Percentiles rank a stretch among this genome's conserved stretches.
These are phyloP conservation scores for Teratosphaeria destructans DNA, from an alignment of 2,329 filamentous ascomycete species.

Conservation along the genomic window DNA sequence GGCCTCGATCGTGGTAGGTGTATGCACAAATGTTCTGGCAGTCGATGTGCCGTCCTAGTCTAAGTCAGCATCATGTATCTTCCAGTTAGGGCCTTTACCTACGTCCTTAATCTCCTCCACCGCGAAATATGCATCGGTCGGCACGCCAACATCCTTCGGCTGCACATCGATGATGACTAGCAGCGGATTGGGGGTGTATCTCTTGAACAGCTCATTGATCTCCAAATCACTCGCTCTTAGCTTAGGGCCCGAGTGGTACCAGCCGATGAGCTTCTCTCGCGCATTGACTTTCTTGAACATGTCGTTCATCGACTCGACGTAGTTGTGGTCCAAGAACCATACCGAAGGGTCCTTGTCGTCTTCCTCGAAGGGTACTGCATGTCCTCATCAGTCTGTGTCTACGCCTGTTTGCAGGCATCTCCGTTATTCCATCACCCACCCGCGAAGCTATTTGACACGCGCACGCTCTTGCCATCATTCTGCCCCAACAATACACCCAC, in stretches of 20 bases:
- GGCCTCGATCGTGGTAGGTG: constrained; percentile 94
- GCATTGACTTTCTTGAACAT: constrained; percentile 99
- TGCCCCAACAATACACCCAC: constrained; percentile 91
- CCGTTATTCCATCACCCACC: constrained; percentile 45
- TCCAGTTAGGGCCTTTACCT: constrained; percentile 3
- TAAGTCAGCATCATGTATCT: constrained; percentile 14
- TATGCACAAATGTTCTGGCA: constrained; percentile 95
- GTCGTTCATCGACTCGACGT: constrained; percentile 98
- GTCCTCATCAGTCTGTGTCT: not conserved
- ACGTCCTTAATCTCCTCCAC: constrained; percentile 99
- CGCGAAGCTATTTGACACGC: constrained; percentile 98
- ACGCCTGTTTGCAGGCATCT: not conserved
- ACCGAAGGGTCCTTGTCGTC: constrained; percentile 97
- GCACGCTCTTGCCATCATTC: constrained; percentile 90
- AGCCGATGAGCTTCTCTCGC: constrained; percentile 95
- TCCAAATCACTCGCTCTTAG: constrained; percentile 91
- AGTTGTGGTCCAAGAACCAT: constrained; percentile 99
- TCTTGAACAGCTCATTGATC: constrained; percentile 99
- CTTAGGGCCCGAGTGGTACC: constrained; percentile 98
- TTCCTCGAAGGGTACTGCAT: constrained; percentile 88
- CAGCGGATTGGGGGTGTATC: constrained; percentile 92
- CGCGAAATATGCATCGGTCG: constrained; percentile 97
- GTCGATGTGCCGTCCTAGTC: constrained; percentile 88
- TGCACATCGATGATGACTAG: constrained; percentile 98
- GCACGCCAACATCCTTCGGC: constrained; percentile 93